These are phyloP conservation scores for Plantago major DNA, from an alignment of 257 asterid genomes.

Conservation along the genomic window DNA sequence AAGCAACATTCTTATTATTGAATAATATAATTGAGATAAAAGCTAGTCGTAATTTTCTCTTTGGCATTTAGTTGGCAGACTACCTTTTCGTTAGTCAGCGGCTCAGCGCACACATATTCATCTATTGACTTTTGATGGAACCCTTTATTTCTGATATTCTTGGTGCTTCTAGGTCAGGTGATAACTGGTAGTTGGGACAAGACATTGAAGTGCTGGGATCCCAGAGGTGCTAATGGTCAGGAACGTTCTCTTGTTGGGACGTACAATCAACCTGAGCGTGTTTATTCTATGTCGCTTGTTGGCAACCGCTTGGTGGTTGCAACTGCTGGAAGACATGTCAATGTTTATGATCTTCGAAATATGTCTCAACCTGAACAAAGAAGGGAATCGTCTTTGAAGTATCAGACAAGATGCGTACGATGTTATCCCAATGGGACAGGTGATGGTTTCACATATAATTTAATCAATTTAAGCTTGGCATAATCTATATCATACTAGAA, in stretches of 20 bases:
- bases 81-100: background rate
- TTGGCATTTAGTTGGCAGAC: background rate
- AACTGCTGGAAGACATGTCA: constrained; percentile 97
- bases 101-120: background rate
- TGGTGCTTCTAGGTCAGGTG: constrained; percentile 68
- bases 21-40: background rate
- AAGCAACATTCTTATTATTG: background rate
- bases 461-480: background rate
- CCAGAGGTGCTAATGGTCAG: constrained; percentile 95
- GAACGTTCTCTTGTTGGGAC: constrained; percentile 83
- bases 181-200: constrained; percentile 99
- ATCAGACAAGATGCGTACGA: constrained; percentile 89
- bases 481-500: background rate
- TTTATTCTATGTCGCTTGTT: constrained; percentile 81
- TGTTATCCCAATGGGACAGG: constrained; percentile 98
- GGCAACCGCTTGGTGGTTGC: constrained; percentile 90
- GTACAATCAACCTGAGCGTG: constrained; percentile 93
- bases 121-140: background rate
- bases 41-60: background rate
- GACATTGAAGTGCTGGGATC: constrained; percentile 96
- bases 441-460: constrained; percentile 24
- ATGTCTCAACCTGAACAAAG: constrained; percentile 95
- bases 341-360: constrained; percentile 84
- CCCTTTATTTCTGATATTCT: background rate
- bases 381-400: constrained; percentile 91